phyloP scores from a whole-genome alignment of 306 rosid species.

The Rosa persica region DNA sequence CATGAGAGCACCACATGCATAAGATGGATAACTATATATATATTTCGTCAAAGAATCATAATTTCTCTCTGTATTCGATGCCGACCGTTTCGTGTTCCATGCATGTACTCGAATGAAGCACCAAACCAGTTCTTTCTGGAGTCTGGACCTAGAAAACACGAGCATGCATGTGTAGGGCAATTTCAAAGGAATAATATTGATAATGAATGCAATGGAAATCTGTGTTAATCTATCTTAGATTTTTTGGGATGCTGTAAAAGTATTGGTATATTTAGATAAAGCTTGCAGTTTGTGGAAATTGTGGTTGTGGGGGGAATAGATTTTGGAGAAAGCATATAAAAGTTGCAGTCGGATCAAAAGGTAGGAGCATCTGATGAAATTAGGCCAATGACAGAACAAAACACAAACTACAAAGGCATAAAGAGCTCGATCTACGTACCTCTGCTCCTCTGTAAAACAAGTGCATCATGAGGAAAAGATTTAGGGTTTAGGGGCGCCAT shows the following conservation, averaged over 20 bases:
- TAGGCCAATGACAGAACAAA: conserved; percentile 20
- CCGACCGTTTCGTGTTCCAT: background rate
- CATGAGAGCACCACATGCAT: conserved; percentile 9
- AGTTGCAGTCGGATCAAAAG: conserved; percentile 10
- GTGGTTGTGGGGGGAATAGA: conserved; percentile 11
- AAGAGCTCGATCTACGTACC: background rate
- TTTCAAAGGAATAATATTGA: background rate
- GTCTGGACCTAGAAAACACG: background rate
- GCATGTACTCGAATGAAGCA: background rate
- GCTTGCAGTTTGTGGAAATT: background rate
- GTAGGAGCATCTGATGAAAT: conserved; percentile 29
- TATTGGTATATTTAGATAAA: background rate
- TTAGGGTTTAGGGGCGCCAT: background rate
- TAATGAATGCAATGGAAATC: background rate
- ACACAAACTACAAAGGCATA: conserved; percentile 13
- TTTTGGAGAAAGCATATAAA: background rate
- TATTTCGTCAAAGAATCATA: background rate
- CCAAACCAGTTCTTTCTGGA: background rate
- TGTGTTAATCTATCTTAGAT: background rate
- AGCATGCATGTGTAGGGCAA: background rate
- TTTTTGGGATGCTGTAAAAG: background rate
- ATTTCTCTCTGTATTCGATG: conserved; percentile 7
- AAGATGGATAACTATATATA: background rate
- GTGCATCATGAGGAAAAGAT: background rate
- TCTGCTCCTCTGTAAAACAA: background rate